Base-by-base conservation (phyloP, 805 yeast species). In the Komagataella pastoris region DNA sequence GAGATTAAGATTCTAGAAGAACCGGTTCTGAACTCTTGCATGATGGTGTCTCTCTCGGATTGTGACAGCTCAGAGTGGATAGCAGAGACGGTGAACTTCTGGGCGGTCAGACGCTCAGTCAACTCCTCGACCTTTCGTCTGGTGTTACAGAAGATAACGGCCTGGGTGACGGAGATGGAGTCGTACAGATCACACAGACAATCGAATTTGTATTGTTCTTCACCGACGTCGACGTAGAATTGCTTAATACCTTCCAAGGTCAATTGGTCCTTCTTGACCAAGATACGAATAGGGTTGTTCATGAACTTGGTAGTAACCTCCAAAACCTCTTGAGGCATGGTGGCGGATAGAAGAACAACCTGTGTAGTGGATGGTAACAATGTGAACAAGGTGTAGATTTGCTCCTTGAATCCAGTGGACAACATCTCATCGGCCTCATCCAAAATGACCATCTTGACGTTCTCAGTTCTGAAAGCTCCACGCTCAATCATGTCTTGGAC, bases 41-140 rank as follows among this genome's bases (percentile, higher is more conserved):
- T 93, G 61, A 93, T 87, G 61, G 80, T 73, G 70, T 93, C 97
- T 72, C 99, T 80, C 67, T 91, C 96, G 62, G 83, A 84, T 72
- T 93, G 99, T 62, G 87, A 81, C 87, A 93, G 83, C 65, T 93
- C 99, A 48, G 97, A 96, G 72, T 93, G 98, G 85, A 93, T 93
- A 49, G 97, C 82, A 49, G 86, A 86, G 50, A 93, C 97, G 44
- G 97, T 87, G 76, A 91, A 93, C 69, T 87, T 84, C 53, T 85
- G 79, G 56, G 76, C 81, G 52, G 77, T 79, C 77, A 91, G 80
- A 67, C 86, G 83, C 52, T 80, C 85, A 52, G 95, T 76, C 53
- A 93, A 77, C 83, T 85, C 86, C 69, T 88, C 96, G 58, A 91
- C 99, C 77, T 91, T 91, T 68, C 84, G 78, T 72, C 91, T 86